These are phyloP conservation scores for Lithohypha guttulata DNA, from an alignment of 2,329 filamentous ascomycete species.

Conservation along the genomic window DNA sequence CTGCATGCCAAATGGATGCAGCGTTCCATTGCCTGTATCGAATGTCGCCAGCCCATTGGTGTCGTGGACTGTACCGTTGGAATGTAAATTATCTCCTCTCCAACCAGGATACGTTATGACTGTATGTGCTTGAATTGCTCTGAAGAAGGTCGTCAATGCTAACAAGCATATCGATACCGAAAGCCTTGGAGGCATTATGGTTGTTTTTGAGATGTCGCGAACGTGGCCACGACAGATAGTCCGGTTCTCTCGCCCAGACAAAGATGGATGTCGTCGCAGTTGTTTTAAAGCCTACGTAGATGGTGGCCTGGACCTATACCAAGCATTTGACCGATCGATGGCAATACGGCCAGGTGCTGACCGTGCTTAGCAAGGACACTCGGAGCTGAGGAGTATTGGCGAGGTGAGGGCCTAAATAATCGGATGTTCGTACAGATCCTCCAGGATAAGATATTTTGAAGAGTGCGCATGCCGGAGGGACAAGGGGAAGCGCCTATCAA, in stretches of 20 bases:
- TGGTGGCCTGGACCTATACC: not conserved
- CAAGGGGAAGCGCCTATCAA: slow-evolving; percentile 3
- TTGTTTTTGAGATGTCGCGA: not conserved
- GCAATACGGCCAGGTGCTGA: not conserved
- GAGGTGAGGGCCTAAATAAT: not conserved
- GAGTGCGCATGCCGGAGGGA: no score
- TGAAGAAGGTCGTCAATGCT: slow-evolving; percentile 28
- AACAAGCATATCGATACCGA: slow-evolving; percentile 14
- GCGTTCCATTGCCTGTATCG: slow-evolving; percentile 32
- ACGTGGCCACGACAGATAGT: no score
- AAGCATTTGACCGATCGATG: slow-evolving; percentile 3
- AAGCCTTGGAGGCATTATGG: slow-evolving; percentile 13
- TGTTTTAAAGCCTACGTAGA: not conserved
- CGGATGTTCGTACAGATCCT: not conserved
- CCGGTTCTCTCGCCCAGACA: no score
- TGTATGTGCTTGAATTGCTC: slow-evolving; percentile 47
- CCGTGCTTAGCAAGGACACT: not conserved
- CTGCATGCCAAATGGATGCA: slow-evolving; percentile 81
- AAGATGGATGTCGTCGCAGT: no score
- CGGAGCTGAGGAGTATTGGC: not conserved
- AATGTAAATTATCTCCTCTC: slow-evolving; percentile 75
- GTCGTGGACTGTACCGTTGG: slow-evolving; percentile 50
- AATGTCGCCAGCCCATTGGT: slow-evolving; percentile 39
- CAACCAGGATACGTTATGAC: slow-evolving; percentile 78
- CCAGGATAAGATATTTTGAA: not conserved